Conservation (phyloP, 495 filamentous ascomycete species). For the Penicillium ucsense region DNA sequence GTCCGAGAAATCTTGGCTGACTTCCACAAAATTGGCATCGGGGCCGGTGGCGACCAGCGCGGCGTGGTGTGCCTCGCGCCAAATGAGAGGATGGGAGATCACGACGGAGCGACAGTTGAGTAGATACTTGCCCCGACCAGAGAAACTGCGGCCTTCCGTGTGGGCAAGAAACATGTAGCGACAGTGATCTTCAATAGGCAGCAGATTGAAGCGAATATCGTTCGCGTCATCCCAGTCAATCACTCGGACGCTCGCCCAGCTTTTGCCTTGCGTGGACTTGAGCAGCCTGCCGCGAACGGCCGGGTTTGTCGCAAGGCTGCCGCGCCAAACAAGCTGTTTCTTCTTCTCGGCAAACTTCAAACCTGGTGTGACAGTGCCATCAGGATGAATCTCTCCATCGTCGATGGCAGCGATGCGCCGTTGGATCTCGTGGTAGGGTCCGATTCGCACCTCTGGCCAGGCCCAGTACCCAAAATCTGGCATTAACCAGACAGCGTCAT, state of each 20-base stretch:
- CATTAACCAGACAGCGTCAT: constrained; percentile 54
- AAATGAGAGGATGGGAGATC: constrained; percentile 34
- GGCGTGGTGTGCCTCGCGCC: constrained; percentile 33
- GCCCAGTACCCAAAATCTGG: constrained; percentile 76
- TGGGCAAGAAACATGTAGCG: constrained; percentile 50
- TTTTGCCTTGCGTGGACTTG: constrained; percentile 28
- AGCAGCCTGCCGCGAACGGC: constrained; percentile 37
- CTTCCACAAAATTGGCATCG: constrained; percentile 51
- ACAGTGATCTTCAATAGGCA: constrained; percentile 49
- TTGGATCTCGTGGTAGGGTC: constrained; percentile 45
- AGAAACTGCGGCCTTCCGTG: constrained; percentile 48
- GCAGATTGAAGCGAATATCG: constrained; percentile 26
- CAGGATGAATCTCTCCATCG: constrained; percentile 12
- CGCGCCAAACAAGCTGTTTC: constrained; percentile 61
- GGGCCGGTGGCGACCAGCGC: constrained; percentile 35
- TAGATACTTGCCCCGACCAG: constrained; percentile 49
- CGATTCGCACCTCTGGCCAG: constrained; percentile 54
- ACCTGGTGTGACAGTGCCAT: constrained; percentile 9
- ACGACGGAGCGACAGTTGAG: constrained; percentile 51
- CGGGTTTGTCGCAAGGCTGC: constrained; percentile 32
- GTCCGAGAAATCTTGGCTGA: constrained; percentile 44
- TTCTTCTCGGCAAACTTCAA: constrained; percentile 41
- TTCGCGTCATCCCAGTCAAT: constrained; percentile 39
- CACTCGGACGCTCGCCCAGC: constrained; percentile 43
- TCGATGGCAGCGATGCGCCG: constrained; percentile 29